Evolutionary conservation across 1,284 basidiomycete genomes (phyloP).

Genomic region (Ceratobasidium sp.): DNA sequence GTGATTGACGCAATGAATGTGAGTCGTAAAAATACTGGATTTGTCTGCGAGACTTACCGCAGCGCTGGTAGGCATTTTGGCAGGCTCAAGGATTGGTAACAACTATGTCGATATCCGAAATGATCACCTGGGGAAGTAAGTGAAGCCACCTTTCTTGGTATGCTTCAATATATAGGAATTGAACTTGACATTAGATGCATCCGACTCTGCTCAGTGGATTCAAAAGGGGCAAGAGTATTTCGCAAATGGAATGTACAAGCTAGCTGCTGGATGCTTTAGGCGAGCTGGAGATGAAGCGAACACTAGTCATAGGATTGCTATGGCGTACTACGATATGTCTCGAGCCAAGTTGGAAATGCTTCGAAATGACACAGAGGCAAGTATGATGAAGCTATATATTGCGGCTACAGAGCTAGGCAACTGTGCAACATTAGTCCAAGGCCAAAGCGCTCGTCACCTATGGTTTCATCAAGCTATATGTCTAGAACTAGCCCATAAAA

Average conservation of each 20-base stretch:
- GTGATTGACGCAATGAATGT: slow-evolving; percentile 37
- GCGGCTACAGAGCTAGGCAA: background rate
- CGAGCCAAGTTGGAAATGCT: slow-evolving; percentile 14
- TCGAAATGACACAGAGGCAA: background rate
- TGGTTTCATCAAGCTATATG: slow-evolving; percentile 25
- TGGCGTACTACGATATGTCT: slow-evolving; percentile 27
- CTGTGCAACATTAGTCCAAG: background rate
- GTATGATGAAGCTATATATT: background rate
- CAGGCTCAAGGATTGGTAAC: background rate
- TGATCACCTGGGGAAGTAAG: slow-evolving; percentile 10
- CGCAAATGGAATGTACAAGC: slow-evolving; percentile 30
- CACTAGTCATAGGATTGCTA: background rate
- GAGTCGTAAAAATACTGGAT: background rate
- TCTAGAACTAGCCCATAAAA: slow-evolving; percentile 21
- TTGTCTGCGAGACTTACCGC: background rate
- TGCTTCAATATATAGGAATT: background rate
- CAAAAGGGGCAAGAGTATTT: slow-evolving; percentile 32
- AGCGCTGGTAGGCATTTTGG: slow-evolving; percentile 7
- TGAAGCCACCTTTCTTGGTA: background rate
- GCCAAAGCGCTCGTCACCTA: slow-evolving; percentile 12
- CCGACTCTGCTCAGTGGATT: slow-evolving; percentile 14
- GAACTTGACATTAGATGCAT: background rate
- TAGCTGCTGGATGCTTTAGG: slow-evolving; percentile 12
- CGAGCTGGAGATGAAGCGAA: background rate
- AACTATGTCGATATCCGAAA: background rate